phyloP scores from a whole-genome alignment of 2,329 filamentous ascomycete species.

The Colletotrichum theobromicola region DNA sequence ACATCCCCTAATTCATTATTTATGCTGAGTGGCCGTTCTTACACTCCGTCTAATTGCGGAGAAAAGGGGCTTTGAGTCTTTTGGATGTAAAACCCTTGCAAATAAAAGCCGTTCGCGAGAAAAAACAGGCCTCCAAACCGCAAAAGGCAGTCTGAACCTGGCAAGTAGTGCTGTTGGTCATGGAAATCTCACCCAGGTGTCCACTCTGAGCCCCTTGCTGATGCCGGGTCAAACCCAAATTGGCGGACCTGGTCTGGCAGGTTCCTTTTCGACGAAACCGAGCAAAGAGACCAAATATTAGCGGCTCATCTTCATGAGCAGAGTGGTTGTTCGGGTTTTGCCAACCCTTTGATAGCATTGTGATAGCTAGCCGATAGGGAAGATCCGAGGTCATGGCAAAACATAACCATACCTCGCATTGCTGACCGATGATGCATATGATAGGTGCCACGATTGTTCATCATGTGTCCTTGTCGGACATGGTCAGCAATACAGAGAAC shows the following conservation, averaged over 20 bases:
- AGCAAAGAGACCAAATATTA: not conserved
- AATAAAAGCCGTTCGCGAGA: not conserved
- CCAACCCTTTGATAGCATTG: not conserved
- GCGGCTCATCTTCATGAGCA: not conserved
- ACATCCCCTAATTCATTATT: not conserved
- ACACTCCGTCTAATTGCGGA: not conserved
- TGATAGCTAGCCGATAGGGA: not conserved
- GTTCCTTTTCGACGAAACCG: not conserved
- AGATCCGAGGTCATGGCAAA: not conserved
- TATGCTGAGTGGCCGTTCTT: not conserved
- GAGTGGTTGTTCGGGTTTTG: not conserved
- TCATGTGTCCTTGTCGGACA: conserved; percentile 12
- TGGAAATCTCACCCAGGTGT: not conserved
- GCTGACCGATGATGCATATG: not conserved
- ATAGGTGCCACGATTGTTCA: conserved; percentile 13
- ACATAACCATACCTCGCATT: not conserved
- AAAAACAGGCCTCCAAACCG: not conserved
- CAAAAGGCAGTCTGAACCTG: not conserved
- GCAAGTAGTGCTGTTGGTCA: not conserved
- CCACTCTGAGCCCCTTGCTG: not conserved
- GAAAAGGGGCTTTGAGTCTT: not conserved
- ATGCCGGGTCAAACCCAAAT: not conserved
- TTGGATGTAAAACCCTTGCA: not conserved
- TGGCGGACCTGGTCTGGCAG: not conserved
- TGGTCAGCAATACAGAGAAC: not conserved